phyloP scores from a whole-genome alignment of 2,329 filamentous ascomycete species.

The Raffaelea ambrosiae region DNA sequence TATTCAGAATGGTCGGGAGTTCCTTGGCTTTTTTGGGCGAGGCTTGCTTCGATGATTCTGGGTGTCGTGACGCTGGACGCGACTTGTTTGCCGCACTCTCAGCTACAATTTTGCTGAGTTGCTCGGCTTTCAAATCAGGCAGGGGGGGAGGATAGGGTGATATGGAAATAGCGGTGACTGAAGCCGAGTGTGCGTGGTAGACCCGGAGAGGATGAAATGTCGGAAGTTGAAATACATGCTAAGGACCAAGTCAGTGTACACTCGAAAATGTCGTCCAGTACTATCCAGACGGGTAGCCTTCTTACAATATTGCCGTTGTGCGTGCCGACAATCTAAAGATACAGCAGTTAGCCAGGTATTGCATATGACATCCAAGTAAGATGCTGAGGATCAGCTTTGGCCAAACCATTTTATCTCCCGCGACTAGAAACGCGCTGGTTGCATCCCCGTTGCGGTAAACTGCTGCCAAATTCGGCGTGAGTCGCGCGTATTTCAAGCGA shows the following conservation, averaged over 20 bases:
- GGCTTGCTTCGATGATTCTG: conserved; percentile 38
- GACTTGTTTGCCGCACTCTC: conserved; percentile 25
- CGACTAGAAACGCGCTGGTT: conserved; percentile 82
- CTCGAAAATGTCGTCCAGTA: too few relatives aligned
- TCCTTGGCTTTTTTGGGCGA: conserved; percentile 45
- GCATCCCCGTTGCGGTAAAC: conserved; percentile 94
- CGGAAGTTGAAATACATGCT: conserved; percentile 83
- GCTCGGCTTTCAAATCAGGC: conserved; percentile 32
- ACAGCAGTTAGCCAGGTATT: neutral
- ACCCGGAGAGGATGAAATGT: conserved; percentile 72
- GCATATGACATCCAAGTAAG: neutral
- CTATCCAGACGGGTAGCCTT: too few relatives aligned
- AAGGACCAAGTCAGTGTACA: conserved; percentile 6
- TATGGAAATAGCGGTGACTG: conserved; percentile 80
- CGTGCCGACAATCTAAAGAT: conserved; percentile 70
- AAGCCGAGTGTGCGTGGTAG: conserved; percentile 90
- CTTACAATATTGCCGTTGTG: conserved; percentile 94
- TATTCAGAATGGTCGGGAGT: conserved; percentile 54
- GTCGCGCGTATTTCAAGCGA: conserved; percentile 80
- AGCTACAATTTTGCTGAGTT: conserved; percentile 24
- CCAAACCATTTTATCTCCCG: conserved; percentile 87
- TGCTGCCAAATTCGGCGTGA: conserved; percentile 70
- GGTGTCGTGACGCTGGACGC: conserved; percentile 27
- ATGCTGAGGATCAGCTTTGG: conserved; percentile 1
- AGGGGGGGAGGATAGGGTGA: conserved; percentile 68